These are phyloP conservation scores for Evernia prunastri DNA, from an alignment of 495 filamentous ascomycete species.

Conservation along the genomic window DNA sequence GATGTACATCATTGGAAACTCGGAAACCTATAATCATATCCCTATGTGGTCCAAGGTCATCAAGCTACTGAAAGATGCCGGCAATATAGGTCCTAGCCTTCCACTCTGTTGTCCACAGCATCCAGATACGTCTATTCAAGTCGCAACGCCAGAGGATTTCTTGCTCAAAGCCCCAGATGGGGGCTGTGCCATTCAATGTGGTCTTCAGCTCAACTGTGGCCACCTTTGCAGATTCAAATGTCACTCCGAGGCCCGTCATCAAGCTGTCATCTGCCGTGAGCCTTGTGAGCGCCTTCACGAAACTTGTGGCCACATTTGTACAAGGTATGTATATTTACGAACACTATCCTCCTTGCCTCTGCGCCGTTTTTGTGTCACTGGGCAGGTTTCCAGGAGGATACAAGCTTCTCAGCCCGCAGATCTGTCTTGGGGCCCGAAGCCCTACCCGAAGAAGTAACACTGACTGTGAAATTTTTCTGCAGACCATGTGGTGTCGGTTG, in stretches of 20 bases:
- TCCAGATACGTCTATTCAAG: slow-evolving; percentile 48
- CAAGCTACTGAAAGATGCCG: slow-evolving; percentile 41
- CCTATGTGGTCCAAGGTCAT: slow-evolving; percentile 67
- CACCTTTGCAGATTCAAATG: slow-evolving; percentile 56
- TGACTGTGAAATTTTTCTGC: too few relatives aligned
- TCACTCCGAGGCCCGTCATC: slow-evolving; percentile 54
- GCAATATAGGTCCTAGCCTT: slow-evolving; percentile 49
- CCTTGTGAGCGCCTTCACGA: slow-evolving; percentile 46
- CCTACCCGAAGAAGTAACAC: too few relatives aligned
- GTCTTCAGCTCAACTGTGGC: slow-evolving; percentile 51
- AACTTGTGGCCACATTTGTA: too few relatives aligned
- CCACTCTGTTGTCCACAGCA: slow-evolving; percentile 64
- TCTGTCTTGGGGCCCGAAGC: too few relatives aligned
- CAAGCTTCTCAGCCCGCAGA: too few relatives aligned
- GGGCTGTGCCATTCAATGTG: slow-evolving; percentile 54
- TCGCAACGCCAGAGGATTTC: slow-evolving; percentile 60
- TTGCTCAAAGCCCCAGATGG: slow-evolving; percentile 58
- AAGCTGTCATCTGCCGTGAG: slow-evolving; percentile 49
- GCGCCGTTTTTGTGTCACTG: too few relatives aligned
- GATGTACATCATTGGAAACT: slow-evolving; percentile 80
- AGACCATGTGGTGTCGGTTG: too few relatives aligned
- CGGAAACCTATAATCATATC: slow-evolving; percentile 48
- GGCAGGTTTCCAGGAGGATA: too few relatives aligned
- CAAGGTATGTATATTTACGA: too few relatives aligned
- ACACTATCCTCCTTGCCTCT: too few relatives aligned